A percentile compares a stretch with the other conserved stretches of the same genome.
phyloP scores from a whole-genome alignment of 345 rosid genomes.

The Hibiscus mutabilis region DNA sequence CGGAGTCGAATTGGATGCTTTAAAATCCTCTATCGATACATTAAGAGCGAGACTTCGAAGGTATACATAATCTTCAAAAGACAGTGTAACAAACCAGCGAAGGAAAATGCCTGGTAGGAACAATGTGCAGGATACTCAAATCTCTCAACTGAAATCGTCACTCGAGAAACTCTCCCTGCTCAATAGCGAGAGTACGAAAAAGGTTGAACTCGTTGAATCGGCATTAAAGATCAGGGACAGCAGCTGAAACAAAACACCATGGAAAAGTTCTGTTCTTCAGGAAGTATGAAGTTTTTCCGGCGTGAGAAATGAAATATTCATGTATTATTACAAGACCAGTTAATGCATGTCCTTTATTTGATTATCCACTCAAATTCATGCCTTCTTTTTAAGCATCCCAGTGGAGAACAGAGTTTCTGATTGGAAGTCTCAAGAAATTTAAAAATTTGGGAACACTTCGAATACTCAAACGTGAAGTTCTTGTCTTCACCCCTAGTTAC shows the following conservation, averaged over 20 bases:
- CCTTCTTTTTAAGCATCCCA: too few species aligned
- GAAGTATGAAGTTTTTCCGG: too few species aligned
- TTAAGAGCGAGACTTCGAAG: slow-evolving; percentile 56
- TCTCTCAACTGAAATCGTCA: slow-evolving; percentile 60
- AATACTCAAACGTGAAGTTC: too few species aligned
- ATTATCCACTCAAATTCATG: too few species aligned
- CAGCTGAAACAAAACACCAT: slow-evolving; percentile 9
- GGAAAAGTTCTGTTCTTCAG: too few species aligned
- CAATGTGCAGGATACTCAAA: slow-evolving; percentile 41
- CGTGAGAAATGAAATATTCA: too few species aligned
- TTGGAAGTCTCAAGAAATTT: too few species aligned
- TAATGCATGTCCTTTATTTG: too few species aligned
- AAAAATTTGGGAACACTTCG: too few species aligned
- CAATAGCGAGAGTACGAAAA: slow-evolving; percentile 60
- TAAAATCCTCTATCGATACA: slow-evolving; percentile 66
- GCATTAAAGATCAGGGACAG: slow-evolving; percentile 47
- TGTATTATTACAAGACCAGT: too few species aligned
- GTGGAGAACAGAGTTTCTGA: too few species aligned
- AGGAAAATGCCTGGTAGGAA: slow-evolving; percentile 34
- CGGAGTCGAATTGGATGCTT: slow-evolving; percentile 64
- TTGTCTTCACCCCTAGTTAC: neutral
- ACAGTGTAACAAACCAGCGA: slow-evolving; percentile 23
- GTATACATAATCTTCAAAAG: slow-evolving; percentile 37
- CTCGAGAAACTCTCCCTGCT: slow-evolving; percentile 59
- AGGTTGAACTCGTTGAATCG: slow-evolving; percentile 63